Percentiles rank a stretch among this genome's conserved stretches.
Evolutionary conservation across 2,329 filamentous ascomycete species (phyloP).

Genomic region (Pseudogymnoascus sp.): DNA sequence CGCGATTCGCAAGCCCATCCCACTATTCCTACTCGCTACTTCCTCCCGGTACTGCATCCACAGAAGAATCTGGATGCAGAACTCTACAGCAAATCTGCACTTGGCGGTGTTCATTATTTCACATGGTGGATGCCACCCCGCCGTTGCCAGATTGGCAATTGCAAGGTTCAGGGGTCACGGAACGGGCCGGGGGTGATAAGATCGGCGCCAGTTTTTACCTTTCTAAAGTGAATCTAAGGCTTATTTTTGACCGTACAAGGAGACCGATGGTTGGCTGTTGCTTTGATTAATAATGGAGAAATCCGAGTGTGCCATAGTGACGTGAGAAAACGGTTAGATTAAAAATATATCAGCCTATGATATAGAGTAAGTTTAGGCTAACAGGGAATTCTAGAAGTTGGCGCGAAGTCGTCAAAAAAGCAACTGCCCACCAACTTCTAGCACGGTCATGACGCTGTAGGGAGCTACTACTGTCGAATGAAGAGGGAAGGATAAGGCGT

Average conservation of each 20-base stretch:
- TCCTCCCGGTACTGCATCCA: not conserved
- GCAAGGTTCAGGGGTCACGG: too few relatives aligned
- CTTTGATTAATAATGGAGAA: not conserved
- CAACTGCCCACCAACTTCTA: not conserved
- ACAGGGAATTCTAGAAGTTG: not conserved
- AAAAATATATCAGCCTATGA: not conserved
- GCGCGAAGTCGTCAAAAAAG: not conserved
- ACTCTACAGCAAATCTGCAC: too few relatives aligned
- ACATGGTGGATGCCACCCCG: too few relatives aligned
- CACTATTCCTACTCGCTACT: not conserved
- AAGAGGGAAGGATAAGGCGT: not conserved
- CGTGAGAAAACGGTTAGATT: not conserved
- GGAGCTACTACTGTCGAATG: not conserved
- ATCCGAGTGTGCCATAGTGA: not conserved
- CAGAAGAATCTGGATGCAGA: not conserved
- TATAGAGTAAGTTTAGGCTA: not conserved
- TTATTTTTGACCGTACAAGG: not conserved
- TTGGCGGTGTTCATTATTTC: too few relatives aligned
- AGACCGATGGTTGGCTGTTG: not conserved
- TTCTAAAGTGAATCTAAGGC: not conserved
- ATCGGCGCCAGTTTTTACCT: too few relatives aligned
- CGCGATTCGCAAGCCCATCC: not conserved
- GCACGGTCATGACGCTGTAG: not conserved
- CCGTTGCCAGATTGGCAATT: too few relatives aligned
- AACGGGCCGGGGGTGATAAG: too few relatives aligned